These are phyloP conservation scores for Podaxis sp. DNA, from an alignment of 768 basidiomycete genomes.

Conservation along the genomic window DNA sequence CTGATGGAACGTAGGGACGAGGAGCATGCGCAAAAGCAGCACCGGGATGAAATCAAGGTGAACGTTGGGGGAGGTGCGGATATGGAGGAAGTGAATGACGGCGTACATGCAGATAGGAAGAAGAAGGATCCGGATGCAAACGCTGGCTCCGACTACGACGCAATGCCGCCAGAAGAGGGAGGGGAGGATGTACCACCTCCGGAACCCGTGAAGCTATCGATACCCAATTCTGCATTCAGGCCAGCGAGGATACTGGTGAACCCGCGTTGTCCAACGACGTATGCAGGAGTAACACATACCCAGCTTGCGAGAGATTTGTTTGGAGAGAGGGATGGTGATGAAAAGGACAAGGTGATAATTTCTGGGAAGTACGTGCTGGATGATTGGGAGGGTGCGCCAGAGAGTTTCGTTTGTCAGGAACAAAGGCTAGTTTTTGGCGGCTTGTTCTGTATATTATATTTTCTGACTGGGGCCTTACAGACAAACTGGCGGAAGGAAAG, in stretches of 20 bases:
- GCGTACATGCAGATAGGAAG: conserved; percentile 29
- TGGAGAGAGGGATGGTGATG: conserved; percentile 73
- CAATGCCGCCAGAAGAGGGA: conserved; percentile 69
- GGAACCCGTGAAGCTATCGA: conserved; percentile 46
- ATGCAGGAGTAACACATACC: conserved; percentile 95
- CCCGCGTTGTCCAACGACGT: conserved; percentile 95
- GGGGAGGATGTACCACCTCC: conserved; percentile 41
- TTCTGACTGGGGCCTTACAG: conserved; percentile 32
- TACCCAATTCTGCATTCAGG: conserved; percentile 86
- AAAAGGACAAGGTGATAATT: conserved; percentile 49
- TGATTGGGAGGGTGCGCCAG: conserved; percentile 96
- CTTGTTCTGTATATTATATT: conserved; percentile 9
- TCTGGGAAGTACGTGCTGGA: conserved; percentile 81
- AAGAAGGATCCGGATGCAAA: conserved; percentile 70
- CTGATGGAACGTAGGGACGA: conserved; percentile 28
- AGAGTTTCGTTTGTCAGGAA: conserved; percentile 98
- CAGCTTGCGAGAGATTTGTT: conserved; percentile 95
- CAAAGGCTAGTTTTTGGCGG: conserved; percentile 54
- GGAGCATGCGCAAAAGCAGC: conserved; percentile 3
- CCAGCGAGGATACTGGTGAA: conserved; percentile 94
- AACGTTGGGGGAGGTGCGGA: conserved; percentile 27
- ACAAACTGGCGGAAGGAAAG: conserved; percentile 86
- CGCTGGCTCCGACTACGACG: conserved; percentile 85
- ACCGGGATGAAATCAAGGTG: conserved; percentile 32
- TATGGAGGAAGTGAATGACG: conserved; percentile 35